A percentile compares a stretch with the other conserved stretches of the same genome.
Conservation (phyloP, 2,329 filamentous ascomycete species). For the Phyllosticta citrichinensis region DNA sequence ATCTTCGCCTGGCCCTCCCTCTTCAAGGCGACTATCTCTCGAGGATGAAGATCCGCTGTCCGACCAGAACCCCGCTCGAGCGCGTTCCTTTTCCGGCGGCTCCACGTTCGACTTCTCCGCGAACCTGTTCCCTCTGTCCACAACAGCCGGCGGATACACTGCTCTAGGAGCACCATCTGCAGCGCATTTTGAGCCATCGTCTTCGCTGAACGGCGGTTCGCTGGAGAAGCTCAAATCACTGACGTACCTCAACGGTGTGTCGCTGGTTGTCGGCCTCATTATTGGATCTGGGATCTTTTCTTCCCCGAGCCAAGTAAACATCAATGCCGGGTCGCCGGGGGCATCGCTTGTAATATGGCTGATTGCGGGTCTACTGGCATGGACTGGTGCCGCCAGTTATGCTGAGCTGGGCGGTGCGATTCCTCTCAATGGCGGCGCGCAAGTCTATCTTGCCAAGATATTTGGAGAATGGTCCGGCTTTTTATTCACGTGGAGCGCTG, state of each 20-base stretch:
- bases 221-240: constrained; percentile 92
- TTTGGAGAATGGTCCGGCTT: constrained; percentile 91
- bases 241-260: constrained; percentile 88
- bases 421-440: constrained; percentile 85
- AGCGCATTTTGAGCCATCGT: constrained; percentile 40
- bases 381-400: constrained; percentile 92
- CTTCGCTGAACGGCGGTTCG: constrained; percentile 60
- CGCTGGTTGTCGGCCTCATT: constrained; percentile 81
- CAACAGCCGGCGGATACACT: constrained; percentile 68
- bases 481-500: constrained; percentile 91
- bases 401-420: constrained; percentile 94
- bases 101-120: constrained; percentile 95
- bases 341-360: constrained; percentile 86
- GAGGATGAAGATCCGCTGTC: constrained; percentile 73
- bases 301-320: constrained; percentile 84
- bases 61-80: constrained; percentile 45
- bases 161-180: constrained; percentile 70
- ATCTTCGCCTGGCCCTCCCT: constrained; percentile 73
- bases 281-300: constrained; percentile 97
- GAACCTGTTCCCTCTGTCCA: constrained; percentile 84
- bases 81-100: constrained; percentile 75
- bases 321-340: constrained; percentile 81
- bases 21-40: constrained; percentile 83
- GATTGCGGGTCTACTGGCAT: constrained; percentile 82
- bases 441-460: constrained; percentile 91